Evolutionary conservation across 2,329 filamentous ascomycete species (phyloP), one percentile per base, ranked within the genome.

Genomic region (Aspergillus clavatus): DNA sequence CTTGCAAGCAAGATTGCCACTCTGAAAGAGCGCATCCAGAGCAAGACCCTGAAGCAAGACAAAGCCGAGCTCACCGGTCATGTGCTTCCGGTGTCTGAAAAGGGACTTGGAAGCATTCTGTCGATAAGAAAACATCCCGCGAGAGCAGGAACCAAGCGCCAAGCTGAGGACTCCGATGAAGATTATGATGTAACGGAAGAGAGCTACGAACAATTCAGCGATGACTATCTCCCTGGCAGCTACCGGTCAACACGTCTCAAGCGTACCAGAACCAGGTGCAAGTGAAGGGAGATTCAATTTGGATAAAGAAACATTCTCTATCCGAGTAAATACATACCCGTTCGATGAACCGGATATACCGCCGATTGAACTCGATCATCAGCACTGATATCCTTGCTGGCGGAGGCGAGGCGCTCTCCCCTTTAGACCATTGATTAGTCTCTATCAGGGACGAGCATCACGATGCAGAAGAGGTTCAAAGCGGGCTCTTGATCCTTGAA

Each of bases 1-100:
- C 74, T 84, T n/a, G 70, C 70, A 22, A 52, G 63, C 24, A 83
- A 82, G 63, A 81, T 84, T 55, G 65, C 68, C 19, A 67, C 59
- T 14, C 56, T 83, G 43, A 72, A 78, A 55, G 74, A 79, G 31
- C 75, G 73, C 27, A 67, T 81, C 31, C 66, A 59, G 6, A 50
- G 51, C 12, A 59, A 59, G 41, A 23, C 58, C 12, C 51, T 45
- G 42, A 41, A 52, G 28, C 47, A 50, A 31, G 47, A 51, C 21
- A 38, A 42, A 14, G 51, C 43, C 24, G 57, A 48, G 14, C 37
- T 50, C 5, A 47, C 52, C 7, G 48, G 36, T 29, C 41, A 50
- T 11, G 50, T 49, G 3, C 52, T 58, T 8, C 47, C 52, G 3
- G 50, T 56, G 8, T 42, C 52, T 12, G 61, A 58, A 38, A 51